These are phyloP conservation scores for Ceratobasidium sp. DNA, from an alignment of 1,284 basidiomycete species.

Conservation along the genomic window DNA sequence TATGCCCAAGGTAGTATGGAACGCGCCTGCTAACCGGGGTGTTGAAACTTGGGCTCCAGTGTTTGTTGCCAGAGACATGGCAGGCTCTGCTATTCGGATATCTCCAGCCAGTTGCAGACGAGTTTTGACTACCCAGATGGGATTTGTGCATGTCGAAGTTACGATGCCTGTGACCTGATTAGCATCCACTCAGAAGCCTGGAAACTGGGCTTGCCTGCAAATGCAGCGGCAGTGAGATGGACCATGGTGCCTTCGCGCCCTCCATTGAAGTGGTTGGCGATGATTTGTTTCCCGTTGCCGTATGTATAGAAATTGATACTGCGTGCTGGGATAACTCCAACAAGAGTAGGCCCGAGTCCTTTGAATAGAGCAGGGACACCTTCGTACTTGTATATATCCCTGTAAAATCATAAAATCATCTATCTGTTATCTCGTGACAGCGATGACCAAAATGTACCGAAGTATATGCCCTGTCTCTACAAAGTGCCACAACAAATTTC, in stretches of 20 bases:
- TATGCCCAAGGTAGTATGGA: slow-evolving; percentile 72
- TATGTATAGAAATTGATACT: slow-evolving; percentile 99
- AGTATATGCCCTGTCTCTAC: slow-evolving; percentile 93
- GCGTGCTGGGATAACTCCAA: slow-evolving; percentile 93
- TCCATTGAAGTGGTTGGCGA: slow-evolving; percentile 82
- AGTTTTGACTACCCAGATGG: slow-evolving; percentile 99
- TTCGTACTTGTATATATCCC: slow-evolving; percentile 90
- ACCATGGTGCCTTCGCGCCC: slow-evolving; percentile 86
- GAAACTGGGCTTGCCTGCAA: slow-evolving; percentile 59
- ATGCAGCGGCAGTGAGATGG: slow-evolving; percentile 85
- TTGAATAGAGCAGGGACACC: slow-evolving; percentile 91
- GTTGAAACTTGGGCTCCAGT: not conserved
- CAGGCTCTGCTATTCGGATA: slow-evolving; percentile 14
- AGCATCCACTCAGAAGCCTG: not conserved
- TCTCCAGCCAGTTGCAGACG: slow-evolving; percentile 74
- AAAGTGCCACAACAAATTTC: slow-evolving; percentile 85
- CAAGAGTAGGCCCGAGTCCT: slow-evolving; percentile 92
- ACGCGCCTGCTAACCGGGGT: slow-evolving; percentile 36
- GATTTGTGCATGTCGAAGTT: slow-evolving; percentile 92
- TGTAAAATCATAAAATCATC: slow-evolving; percentile 48
- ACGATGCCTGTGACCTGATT: slow-evolving; percentile 61
- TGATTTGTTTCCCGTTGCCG: slow-evolving; percentile 93
- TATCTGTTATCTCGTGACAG: slow-evolving; percentile 10
- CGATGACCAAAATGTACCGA: slow-evolving; percentile 59
- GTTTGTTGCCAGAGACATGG: slow-evolving; percentile 4